Evolutionary conservation across 108 stramenopile genomes (phyloP), one percentile per base, ranked within the genome.

Genomic region (Pseudonitzschia delicatissima): DNA sequence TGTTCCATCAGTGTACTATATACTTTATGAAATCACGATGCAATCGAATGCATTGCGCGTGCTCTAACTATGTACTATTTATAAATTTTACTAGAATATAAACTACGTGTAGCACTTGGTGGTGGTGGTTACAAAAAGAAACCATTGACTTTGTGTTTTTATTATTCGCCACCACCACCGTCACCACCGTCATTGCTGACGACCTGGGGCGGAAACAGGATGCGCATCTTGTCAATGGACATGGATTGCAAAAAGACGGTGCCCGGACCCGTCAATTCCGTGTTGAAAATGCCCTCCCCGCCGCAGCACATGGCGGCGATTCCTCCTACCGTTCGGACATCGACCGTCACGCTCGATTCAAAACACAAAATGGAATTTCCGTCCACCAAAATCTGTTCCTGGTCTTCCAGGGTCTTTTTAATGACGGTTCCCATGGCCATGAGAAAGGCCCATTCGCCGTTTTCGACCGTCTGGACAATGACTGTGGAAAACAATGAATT

Each of bases 351-450:
- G 28, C 74, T 66, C 3, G 64, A 61, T 25, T 81, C 76, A 47
- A 81, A 81, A 59, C 71, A 72, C 27, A 85, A 52, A 35, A 85
- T 48, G 55, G 62, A 50, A 37, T 82, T 73, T 9, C 72, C 68
- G 53, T 85, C 84, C 2, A 82, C 72, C 15, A 82, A 45, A 11
- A 85, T 51, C 4, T 32, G 63, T 71, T 85, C 84, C 3, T 79
- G 76, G 3, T 31, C 27, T n/a, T 52, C 18, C 11, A 85, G 36
- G 5, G 59, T 72, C 66, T 72, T 77, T 27, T 67, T 67, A 39
- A 77, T 39, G 45, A 80, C 77, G 0, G 77, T 79, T 32, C 84
- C 84, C 81, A 82, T 82, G 25, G 84, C 81, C 70, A 77, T 78
- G n/a, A 85, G 32, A 66, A 82, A 85, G 28, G 73, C 74, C 73